Evolutionary conservation across 2,329 filamentous ascomycete species (phyloP).

Genomic region (Aspergillus sp.): DNA sequence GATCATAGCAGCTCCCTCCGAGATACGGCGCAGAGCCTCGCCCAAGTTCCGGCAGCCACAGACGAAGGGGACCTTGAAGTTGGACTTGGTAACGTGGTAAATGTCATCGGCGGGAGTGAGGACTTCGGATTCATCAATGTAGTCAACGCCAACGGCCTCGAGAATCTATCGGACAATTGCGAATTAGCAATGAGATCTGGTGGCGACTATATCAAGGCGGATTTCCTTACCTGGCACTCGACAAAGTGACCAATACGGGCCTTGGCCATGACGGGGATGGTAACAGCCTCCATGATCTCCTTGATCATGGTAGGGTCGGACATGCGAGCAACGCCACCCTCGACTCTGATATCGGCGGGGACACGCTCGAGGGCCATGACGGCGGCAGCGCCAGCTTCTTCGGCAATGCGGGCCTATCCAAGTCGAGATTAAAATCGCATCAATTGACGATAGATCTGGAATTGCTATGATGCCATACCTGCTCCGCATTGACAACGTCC

Average conservation of each 20-base stretch:
- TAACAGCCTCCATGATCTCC: constrained; percentile 90
- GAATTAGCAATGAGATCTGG: constrained; percentile 1
- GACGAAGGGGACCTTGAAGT: constrained; percentile 83
- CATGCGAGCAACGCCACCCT: constrained; percentile 96
- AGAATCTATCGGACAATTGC: constrained; percentile 61
- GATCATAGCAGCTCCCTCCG: constrained; percentile 97
- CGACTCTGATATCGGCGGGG: constrained; percentile 86
- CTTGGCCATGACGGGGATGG: constrained; percentile 99
- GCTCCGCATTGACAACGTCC: constrained; percentile 92
- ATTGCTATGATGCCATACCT: constrained; percentile 43
- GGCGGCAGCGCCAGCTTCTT: constrained; percentile 90
- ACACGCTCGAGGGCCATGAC: constrained; percentile 99
- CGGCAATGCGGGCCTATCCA: constrained; percentile 79
- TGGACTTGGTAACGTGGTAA: constrained; percentile 86
- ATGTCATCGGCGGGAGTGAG: constrained; percentile 88
- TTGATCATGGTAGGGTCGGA: constrained; percentile 91
- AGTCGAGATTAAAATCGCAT: neutral
- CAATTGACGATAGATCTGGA: neutral
- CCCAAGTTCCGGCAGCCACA: constrained; percentile 93
- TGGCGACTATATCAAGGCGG: neutral
- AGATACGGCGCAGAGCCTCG: constrained; percentile 84
- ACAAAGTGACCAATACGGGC: constrained; percentile 96
- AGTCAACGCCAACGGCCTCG: constrained; percentile 90
- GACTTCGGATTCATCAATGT: constrained; percentile 97
- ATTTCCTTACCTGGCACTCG: constrained; percentile 69